Percentiles rank a stretch among this genome's conserved stretches.
Evolutionary conservation across 2,329 filamentous ascomycete species (phyloP).

Genomic region (Anthostomella pinea): DNA sequence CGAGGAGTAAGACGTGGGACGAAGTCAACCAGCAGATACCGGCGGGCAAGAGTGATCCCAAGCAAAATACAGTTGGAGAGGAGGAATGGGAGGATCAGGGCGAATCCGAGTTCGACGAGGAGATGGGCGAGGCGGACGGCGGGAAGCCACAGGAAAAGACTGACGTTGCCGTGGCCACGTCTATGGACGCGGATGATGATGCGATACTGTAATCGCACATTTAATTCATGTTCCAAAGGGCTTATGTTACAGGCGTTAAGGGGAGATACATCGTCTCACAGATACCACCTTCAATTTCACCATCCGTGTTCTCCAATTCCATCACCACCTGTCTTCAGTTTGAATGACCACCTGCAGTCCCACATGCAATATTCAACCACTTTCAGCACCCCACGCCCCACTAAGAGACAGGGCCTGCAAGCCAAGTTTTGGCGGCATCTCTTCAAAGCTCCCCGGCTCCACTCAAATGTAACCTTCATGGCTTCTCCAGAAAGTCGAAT

Average conservation of each 20-base stretch:
- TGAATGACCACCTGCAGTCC: too few relatives aligned
- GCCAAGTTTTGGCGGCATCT: too few relatives aligned
- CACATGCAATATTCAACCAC: too few relatives aligned
- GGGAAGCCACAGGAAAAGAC: constrained; percentile 1
- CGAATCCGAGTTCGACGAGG: constrained; percentile 14
- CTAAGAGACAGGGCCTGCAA: too few relatives aligned
- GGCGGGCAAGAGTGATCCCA: constrained; percentile 8
- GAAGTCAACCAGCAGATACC: constrained; percentile 49
- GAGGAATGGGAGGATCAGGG: constrained; percentile 16
- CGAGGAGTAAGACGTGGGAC: constrained; percentile 55
- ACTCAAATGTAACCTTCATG: too few relatives aligned
- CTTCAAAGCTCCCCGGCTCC: too few relatives aligned
- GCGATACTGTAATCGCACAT: constrained; percentile 11
- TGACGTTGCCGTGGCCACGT: constrained; percentile 2
- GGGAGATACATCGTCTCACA: constrained; percentile 4
- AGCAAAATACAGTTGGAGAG: constrained; percentile 9
- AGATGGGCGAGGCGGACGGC: constrained; percentile 3
- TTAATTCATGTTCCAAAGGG: not conserved
- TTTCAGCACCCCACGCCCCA: too few relatives aligned
- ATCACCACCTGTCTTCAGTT: too few relatives aligned
- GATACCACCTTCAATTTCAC: too few relatives aligned
- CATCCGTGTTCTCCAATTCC: too few relatives aligned
- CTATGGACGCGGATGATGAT: constrained; percentile 11
- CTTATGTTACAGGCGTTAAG: constrained; percentile 1
- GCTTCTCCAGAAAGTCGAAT: too few relatives aligned